Evolutionary conservation across 768 basidiomycete species (phyloP), one percentile per base, ranked within the genome.

Genomic region (Tricholoma saponaceum): DNA sequence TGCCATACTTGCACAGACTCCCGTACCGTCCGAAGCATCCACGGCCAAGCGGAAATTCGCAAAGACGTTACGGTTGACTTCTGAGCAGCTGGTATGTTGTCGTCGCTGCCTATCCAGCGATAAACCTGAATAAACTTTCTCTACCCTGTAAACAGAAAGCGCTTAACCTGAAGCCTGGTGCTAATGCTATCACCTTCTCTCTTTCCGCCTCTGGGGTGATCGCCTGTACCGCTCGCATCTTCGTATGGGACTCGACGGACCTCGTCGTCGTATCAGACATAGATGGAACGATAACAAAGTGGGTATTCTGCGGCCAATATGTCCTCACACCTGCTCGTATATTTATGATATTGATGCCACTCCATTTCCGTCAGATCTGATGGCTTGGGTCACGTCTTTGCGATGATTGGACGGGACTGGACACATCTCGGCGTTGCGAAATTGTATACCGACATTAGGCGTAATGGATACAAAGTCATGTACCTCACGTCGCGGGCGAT

Each of bases 241-340:
- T 99, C 63, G 79, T 98, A 22, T 98, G 95, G 95, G 92, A 98
- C 57, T 83, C 86, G n/a, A 86, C 86, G 2, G 95, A 97, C 66
- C 80, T 82, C 2, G 84, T 99, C 20, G 90, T 99, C 23, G 85
- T 99, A 39, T 97, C 95, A 41, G 97, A 99, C 67, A 98, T 99
- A 59, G 97, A 99, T 67, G 97, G 97, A 5, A 99, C 96, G 1
- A 99, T 99, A 67, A 99, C 97, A 8, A 98, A 98, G 94, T 96
- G 62, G 22, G 83, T 66, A 2, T 41, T 18, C 28, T 59, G 28
- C n/a, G 30, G 28, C 25, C 9, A 20, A 22, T n/a, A n/a, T n/a
- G n/a, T 26, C 37, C 55, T 35, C 25, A 30, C 28, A 49, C 14
- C 14, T 37, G 3, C 33, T 55, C n/a, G 20, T 35, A 13, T 33